Evolutionary conservation across 768 basidiomycete genomes (phyloP), one percentile per base, ranked within the genome.

Genomic region (Cystofilobasidium capitatum): DNA sequence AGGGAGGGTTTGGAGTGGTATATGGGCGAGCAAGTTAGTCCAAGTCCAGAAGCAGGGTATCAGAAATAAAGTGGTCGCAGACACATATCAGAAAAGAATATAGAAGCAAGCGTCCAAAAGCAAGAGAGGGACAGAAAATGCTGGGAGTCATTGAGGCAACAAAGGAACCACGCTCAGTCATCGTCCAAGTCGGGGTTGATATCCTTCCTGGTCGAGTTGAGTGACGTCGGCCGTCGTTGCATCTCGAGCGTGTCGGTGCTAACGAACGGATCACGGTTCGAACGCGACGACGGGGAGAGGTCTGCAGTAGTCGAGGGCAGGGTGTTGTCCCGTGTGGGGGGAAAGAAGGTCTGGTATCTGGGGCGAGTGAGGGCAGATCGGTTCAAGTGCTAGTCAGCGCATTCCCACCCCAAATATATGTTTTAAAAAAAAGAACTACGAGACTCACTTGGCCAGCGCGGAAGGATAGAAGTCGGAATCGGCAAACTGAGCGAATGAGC

Each of bases 211-310:
- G 26, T 31, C 51, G 51, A 55, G 51, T 24, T 49, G 47, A 55
- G 29, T 31, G 51, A 55, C 29, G 51, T 55, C 16, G 51, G 3
- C 7, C 51, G 51, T 17, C 33, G 26, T 3, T 29, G 26, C 51
- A 55, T 55, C 51, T 55, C 29, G 51, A 55, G 51, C 51, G 51
- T 55, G 29, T 55, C 51, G 51, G 51, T 55, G 29, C 29, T 31
- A 17, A 31, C 31, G 51, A 55, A 55, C 51, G 51, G 51, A 31
- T 42, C 40, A 20, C 40, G 10, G 40, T 42, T 20, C 40, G n/a
- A n/a, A n/a, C 40, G 40, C 40, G 40, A 42, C 40, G 40, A 10
- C 10, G 10, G 20, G 40, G 10, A 10, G 40, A 20, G 40, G 10
- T 42, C 10, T 55, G n/a, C 49, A 10, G 49, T 55, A 17, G 14